Evolutionary conservation across 306 rosid genomes (phyloP).

Genomic region (Quercus bicolor): DNA sequence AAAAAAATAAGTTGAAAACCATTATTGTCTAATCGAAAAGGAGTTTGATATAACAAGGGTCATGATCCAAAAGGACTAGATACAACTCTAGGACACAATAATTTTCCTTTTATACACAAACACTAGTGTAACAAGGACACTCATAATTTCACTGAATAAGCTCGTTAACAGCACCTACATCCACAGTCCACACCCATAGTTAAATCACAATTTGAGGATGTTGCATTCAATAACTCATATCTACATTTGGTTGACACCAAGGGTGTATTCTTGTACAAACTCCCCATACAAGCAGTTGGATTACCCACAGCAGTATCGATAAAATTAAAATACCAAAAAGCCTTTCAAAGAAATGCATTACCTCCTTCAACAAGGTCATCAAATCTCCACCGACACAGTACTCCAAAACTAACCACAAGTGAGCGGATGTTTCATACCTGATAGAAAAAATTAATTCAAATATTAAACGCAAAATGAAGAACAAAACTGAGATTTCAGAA

Average conservation of each 20-base stretch:
- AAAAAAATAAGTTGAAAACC: background rate
- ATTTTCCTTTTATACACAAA: background rate
- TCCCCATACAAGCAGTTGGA: background rate
- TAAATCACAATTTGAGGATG: background rate
- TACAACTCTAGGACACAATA: background rate
- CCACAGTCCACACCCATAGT: background rate
- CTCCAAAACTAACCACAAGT: conserved; percentile 93
- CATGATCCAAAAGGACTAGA: background rate
- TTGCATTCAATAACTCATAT: background rate
- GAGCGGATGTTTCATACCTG: conserved; percentile 99
- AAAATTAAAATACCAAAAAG: background rate
- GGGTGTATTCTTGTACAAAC: background rate
- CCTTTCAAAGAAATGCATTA: conserved; percentile 19
- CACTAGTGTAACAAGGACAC: background rate
- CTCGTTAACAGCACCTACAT: background rate
- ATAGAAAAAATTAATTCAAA: background rate
- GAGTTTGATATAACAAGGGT: background rate
- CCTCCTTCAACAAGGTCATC: conserved; percentile 83
- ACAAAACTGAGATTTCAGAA: background rate
- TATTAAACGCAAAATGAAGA: too few relatives aligned
- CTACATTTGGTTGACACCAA: background rate
- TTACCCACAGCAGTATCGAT: background rate
- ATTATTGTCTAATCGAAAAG: background rate
- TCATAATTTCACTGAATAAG: background rate
- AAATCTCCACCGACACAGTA: conserved; percentile 96